Evolutionary conservation across 176 grass and related monocot genomes (phyloP).

Genomic region (Oropetium thomaeum): DNA sequence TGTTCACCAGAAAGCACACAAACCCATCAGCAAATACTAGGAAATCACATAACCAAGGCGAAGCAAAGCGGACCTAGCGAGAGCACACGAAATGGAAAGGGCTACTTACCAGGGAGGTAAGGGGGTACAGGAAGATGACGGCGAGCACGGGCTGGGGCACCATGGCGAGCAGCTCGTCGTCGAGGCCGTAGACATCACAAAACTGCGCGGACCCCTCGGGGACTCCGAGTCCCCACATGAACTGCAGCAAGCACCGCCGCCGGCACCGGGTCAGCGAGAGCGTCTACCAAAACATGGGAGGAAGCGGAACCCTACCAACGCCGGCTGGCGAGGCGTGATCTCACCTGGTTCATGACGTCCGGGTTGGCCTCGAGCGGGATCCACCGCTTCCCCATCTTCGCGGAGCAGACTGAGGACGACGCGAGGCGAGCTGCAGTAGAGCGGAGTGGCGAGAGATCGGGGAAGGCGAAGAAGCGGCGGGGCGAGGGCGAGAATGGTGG

Average conservation of each 20-base stretch:
- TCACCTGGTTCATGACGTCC: slow-evolving; percentile 98
- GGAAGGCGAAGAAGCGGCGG: not conserved
- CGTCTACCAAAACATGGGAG: not conserved
- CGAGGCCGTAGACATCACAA: slow-evolving; percentile 92
- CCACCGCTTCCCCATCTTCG: slow-evolving; percentile 77
- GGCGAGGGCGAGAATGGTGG: not conserved
- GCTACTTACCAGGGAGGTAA: slow-evolving; percentile 40
- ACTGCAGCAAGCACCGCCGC: slow-evolving; percentile 39
- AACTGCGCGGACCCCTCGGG: slow-evolving; percentile 65
- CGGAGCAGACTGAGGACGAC: not conserved
- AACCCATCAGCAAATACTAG: not conserved
- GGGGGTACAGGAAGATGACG: slow-evolving; percentile 93
- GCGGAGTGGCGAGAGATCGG: not conserved
- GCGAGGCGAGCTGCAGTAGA: not conserved
- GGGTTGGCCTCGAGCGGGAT: slow-evolving; percentile 96
- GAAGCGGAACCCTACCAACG: slow-evolving; percentile 24
- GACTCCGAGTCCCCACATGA: slow-evolving; percentile 85
- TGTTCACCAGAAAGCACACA: not conserved
- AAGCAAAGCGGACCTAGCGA: not conserved
- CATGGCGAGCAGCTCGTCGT: slow-evolving; percentile 84
- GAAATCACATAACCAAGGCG: not conserved
- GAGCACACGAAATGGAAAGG: not conserved
- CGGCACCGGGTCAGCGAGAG: not conserved
- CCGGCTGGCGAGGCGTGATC: not conserved
- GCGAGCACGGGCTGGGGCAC: slow-evolving; percentile 90